These are phyloP conservation scores for Lizanozyma gosingica DNA, from an alignment of 1,139 yeast genomes.

Conservation along the genomic window DNA sequence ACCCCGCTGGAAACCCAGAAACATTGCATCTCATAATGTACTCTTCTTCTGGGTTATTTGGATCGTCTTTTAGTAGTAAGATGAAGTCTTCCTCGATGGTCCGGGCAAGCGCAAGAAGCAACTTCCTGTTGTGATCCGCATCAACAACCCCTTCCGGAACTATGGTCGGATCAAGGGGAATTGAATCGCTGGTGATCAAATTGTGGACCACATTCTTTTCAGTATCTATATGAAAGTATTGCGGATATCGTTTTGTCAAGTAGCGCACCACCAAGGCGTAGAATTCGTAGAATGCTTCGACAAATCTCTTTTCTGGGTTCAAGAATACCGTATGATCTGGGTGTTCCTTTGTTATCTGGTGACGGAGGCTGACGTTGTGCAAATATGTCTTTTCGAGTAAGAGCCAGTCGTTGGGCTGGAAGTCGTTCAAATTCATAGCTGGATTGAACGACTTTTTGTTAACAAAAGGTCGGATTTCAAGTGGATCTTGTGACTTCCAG, in stretches of 20 bases:
- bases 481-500: conserved; percentile 43
- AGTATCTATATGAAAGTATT: not conserved
- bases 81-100: conserved; percentile 65
- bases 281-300: conserved; percentile 28
- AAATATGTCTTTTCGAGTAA: conserved; percentile 58
- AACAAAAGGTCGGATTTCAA: conserved; percentile 48
- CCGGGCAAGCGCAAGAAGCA: conserved; percentile 34
- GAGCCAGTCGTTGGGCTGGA: conserved; percentile 55
- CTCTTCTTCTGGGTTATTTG: conserved; percentile 40
- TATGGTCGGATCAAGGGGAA: not conserved
- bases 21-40: conserved; percentile 57
- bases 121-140: conserved; percentile 13
- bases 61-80: conserved; percentile 42
- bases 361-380: conserved; percentile 34
- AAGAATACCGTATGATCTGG: conserved; percentile 31
- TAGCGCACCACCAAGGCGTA: not conserved
- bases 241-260: not conserved
- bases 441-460: conserved; percentile 53
- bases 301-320: conserved; percentile 31
- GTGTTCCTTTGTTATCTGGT: conserved; percentile 28
- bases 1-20: conserved; percentile 70
- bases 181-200: not conserved
- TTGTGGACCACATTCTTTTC: conserved; percentile 1
- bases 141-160: conserved; percentile 9
- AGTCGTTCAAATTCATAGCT: conserved; percentile 57